phyloP scores from a whole-genome alignment of 371 early-diverging fungal genomes.

The Mucor piriformis region DNA sequence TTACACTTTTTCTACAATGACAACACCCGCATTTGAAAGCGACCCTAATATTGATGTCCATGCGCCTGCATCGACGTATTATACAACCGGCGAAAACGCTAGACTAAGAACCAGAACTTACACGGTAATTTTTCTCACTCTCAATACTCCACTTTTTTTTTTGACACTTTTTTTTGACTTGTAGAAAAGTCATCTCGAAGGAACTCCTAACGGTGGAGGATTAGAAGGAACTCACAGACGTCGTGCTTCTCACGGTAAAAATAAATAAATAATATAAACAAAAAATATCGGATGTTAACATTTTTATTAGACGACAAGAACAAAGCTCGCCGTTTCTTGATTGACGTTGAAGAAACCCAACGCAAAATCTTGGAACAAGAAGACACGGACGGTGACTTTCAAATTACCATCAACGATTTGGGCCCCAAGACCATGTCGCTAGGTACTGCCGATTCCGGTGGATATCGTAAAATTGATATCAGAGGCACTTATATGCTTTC shows the following conservation, averaged over 20 bases:
- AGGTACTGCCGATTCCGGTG: constrained; percentile 87
- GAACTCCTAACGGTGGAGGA: not conserved
- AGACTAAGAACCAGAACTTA: constrained; percentile 32
- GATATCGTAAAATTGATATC: constrained; percentile 86
- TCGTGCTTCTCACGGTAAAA: constrained; percentile 54
- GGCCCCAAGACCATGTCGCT: constrained; percentile 91
- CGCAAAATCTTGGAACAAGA: constrained; percentile 86
- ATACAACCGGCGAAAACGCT: constrained; percentile 52
- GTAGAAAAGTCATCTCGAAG: constrained; percentile 20
- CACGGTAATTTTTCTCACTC: constrained; percentile 22
- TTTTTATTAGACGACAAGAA: constrained; percentile 69
- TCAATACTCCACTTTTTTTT: not conserved
- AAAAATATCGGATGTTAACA: not conserved
- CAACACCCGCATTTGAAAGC: constrained; percentile 11
- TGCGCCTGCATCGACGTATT: constrained; percentile 54
- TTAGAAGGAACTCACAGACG: constrained; percentile 35
- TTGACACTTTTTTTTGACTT: too few relatives aligned
- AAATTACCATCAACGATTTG: constrained; percentile 91
- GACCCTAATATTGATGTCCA: constrained; percentile 36
- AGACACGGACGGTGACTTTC: constrained; percentile 94
- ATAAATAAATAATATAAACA: not conserved
- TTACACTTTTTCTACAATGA: constrained; percentile 8
- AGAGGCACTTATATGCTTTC: constrained; percentile 95
- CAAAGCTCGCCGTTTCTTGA: constrained; percentile 76
- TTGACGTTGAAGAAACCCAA: constrained; percentile 87